Base-by-base conservation (phyloP, 768 basidiomycete species). In the Favolaschia claudopus region DNA sequence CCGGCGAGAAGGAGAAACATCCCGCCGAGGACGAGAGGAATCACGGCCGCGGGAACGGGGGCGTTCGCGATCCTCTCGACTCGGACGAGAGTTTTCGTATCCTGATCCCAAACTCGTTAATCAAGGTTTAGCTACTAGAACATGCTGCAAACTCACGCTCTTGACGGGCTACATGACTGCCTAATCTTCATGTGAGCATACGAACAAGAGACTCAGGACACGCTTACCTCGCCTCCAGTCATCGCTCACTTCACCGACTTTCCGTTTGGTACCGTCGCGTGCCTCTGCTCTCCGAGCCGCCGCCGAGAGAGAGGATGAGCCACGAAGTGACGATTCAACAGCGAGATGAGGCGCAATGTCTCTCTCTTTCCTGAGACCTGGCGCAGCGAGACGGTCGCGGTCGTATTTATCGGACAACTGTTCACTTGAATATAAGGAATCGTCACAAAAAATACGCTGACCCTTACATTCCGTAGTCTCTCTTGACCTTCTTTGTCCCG, bases 371-470 rank as follows among this genome's bases (percentile, higher is more conserved):
- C 89, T 80, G 49, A 85, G 68, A 53, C 74, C 76, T 15, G 83
- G 84, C 64, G 86, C 76, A 46, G 84, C 83, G 48, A 91, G 82
- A 44, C 91, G 87, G 70, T 91, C 91, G 39, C 92, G 89, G 76
- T 93, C 92, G 66, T 88, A 94, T 74, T 91, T 93, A 73, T 95
- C 92, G 17, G 92, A 93, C 19, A 94, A 80, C 92, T 95, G 60
- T 19, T 29, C n/a, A 24, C 34, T 32, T 42, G 38, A 50, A 22
- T 47, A 48, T 24, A 58, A 55, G 19, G 56, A 33, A 22, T 60
- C 17, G 59, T 27, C 34, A 24, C 8, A 34, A 51, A 51, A 27
- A 8, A 48, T 59, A 49, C 45, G 20, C 22, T 20, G 20, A 53
- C 17, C 72, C 89, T 68, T 65, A 89, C 92, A 77, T 87, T 89